A percentile compares a stretch with the other conserved stretches of the same genome.
These are phyloP conservation scores for Rhizopogon vulgaris DNA, from an alignment of 768 basidiomycete genomes.

Conservation along the genomic window DNA sequence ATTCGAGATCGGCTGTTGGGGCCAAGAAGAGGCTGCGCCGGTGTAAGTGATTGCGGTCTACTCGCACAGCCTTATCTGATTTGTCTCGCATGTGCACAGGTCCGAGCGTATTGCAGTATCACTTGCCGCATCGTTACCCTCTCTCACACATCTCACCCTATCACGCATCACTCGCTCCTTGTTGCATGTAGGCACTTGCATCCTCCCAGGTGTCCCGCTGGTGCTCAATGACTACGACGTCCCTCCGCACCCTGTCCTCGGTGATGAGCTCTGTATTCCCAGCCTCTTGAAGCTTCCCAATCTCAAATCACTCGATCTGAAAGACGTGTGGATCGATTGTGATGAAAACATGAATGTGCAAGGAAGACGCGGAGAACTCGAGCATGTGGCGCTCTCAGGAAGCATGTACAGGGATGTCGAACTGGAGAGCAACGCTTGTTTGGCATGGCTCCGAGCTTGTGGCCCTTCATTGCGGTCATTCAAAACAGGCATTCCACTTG, in stretches of 20 bases:
- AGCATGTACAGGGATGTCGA: slow-evolving; percentile 21
- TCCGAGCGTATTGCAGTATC: slow-evolving; percentile 62
- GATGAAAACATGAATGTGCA: slow-evolving; percentile 9
- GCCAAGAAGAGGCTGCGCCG: slow-evolving; percentile 28
- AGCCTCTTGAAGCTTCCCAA: slow-evolving; percentile 59
- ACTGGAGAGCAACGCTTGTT: slow-evolving; percentile 17
- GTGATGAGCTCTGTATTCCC: slow-evolving; percentile 54
- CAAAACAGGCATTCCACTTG: slow-evolving; percentile 18
- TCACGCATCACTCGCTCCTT: slow-evolving; percentile 62
- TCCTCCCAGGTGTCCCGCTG: slow-evolving; percentile 43
- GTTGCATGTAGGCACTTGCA: slow-evolving; percentile 52
- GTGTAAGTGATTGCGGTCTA: slow-evolving; percentile 25
- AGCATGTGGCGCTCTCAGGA: slow-evolving; percentile 22
- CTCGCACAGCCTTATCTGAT: slow-evolving; percentile 7
- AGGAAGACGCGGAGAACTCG: slow-evolving; percentile 9
- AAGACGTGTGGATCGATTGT: slow-evolving; percentile 63
- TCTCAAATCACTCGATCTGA: slow-evolving; percentile 56
- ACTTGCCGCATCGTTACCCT: slow-evolving; percentile 54
- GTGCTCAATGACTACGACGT: slow-evolving; percentile 58
- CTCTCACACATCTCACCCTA: slow-evolving; percentile 50
- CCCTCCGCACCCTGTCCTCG: slow-evolving; percentile 47
- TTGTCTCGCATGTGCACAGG: not conserved
- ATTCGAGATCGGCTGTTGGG: slow-evolving; percentile 18
- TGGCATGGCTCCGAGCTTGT: slow-evolving; percentile 21
- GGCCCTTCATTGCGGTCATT: slow-evolving; percentile 12